phyloP scores from a whole-genome alignment of 768 basidiomycete species.

The Mrakia frigida region DNA sequence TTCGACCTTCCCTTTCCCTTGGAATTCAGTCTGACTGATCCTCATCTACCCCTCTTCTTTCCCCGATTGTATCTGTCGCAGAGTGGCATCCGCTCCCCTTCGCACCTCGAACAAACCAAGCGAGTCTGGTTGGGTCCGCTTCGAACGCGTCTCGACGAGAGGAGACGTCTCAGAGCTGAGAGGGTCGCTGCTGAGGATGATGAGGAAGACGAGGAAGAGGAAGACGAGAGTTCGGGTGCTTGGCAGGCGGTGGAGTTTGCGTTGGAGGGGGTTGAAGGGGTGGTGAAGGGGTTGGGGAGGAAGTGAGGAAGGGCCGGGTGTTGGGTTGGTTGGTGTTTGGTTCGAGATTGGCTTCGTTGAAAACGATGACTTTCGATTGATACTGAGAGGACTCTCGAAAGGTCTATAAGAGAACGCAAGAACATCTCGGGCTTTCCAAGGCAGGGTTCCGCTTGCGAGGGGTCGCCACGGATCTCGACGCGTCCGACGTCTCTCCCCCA shows the following conservation, averaged over 20 bases:
- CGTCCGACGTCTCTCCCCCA: too few relatives aligned
- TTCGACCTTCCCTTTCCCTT: neutral
- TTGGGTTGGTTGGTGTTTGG: too few relatives aligned
- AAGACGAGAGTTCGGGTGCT: constrained; percentile 7
- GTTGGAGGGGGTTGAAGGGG: constrained; percentile 12
- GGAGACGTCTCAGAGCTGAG: neutral
- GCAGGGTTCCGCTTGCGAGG: too few relatives aligned
- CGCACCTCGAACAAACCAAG: neutral
- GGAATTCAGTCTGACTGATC: too few relatives aligned
- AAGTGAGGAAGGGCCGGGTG: neutral
- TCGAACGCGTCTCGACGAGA: neutral
- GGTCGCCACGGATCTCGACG: too few relatives aligned
- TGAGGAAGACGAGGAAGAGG: neutral
- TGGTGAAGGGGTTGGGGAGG: neutral
- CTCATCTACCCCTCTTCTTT: too few relatives aligned
- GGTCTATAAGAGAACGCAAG: too few relatives aligned
- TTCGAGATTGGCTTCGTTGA: too few relatives aligned
- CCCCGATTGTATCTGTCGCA: neutral
- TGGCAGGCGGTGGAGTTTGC: constrained; percentile 22
- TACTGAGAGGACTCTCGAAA: too few relatives aligned
- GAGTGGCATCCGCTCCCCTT: neutral
- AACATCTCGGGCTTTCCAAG: too few relatives aligned
- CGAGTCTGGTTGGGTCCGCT: constrained; percentile 6
- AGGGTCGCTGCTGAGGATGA: neutral
- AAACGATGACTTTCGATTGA: too few relatives aligned